These are phyloP conservation scores for Bipolaris bicolor DNA, from an alignment of 2,329 filamentous ascomycete species.

Conservation along the genomic window DNA sequence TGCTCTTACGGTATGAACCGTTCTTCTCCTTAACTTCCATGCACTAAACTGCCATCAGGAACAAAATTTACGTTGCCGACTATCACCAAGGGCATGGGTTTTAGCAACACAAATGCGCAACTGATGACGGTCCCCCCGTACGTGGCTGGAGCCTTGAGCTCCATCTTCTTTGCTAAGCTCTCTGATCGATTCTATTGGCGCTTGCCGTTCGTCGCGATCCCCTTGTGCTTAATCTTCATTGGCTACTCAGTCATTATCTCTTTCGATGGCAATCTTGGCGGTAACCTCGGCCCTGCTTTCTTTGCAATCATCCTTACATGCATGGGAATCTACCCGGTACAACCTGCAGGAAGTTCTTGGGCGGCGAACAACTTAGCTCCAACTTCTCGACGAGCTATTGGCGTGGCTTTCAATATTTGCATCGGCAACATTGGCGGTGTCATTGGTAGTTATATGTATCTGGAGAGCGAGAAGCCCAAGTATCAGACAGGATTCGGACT, in stretches of 20 bases:
- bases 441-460: conserved; percentile 45
- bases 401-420: conserved; percentile 40
- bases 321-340: conserved; percentile 47
- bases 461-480: conserved; percentile 44
- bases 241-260: conserved; percentile 48
- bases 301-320: conserved; percentile 55
- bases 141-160: conserved; percentile 32
- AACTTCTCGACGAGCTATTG: conserved; percentile 38
- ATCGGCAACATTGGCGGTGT: conserved; percentile 40
- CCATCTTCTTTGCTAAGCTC: conserved; percentile 29
- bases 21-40: no score
- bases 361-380: conserved; percentile 41
- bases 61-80: conserved; percentile 25
- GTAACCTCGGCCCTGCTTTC: conserved; percentile 53
- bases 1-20: conserved; percentile 33
- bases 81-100: conserved; percentile 38
- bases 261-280: conserved; percentile 47
- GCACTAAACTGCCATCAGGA: background rate
- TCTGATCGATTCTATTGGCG: conserved; percentile 32
- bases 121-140: conserved; percentile 40
- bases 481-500: conserved; percentile 48
- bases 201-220: conserved; percentile 33
- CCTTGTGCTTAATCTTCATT: conserved; percentile 44
- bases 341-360: conserved; percentile 40
- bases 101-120: conserved; percentile 38